Conservation (phyloP, 2,329 filamentous ascomycete species). For the Colletotrichum sp. region DNA sequence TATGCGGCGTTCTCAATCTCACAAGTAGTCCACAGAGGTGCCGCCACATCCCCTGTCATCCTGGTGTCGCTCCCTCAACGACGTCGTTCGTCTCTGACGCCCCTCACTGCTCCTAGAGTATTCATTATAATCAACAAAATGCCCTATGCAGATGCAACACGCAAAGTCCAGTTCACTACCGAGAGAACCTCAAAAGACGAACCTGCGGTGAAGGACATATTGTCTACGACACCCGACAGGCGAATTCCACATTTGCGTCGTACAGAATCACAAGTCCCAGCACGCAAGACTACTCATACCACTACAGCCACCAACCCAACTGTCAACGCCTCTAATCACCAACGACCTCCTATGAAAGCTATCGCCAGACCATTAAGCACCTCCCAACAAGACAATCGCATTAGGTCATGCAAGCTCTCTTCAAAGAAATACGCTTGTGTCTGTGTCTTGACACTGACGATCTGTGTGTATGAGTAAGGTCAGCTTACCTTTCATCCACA, state of each 20-base stretch:
- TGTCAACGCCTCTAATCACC: no score
- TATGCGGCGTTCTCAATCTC: neutral
- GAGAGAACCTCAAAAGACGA: neutral
- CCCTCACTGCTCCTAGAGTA: neutral
- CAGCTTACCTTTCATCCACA: no score
- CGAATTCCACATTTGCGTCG: no score
- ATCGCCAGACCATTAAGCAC: no score
- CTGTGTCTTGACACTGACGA: no score
- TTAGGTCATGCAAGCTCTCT: no score
- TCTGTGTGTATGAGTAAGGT: no score
- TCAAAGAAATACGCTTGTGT: no score
- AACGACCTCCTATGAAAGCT: neutral
- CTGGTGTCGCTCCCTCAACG: neutral
- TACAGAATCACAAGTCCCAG: neutral
- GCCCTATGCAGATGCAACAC: rapidly evolving
- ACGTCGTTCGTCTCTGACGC: rapidly evolving
- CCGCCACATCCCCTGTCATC: rapidly evolving
- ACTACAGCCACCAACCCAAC: rapidly evolving
- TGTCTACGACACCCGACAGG: rapidly evolving
- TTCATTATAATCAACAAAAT: neutral
- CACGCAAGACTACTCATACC: neutral
- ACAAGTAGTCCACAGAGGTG: rapidly evolving
- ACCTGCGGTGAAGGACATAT: rapidly evolving
- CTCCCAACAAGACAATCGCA: no score
- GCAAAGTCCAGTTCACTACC: neutral